Base-by-base conservation (phyloP, 148 eudicot genomes). In the Diospyros lotus region DNA sequence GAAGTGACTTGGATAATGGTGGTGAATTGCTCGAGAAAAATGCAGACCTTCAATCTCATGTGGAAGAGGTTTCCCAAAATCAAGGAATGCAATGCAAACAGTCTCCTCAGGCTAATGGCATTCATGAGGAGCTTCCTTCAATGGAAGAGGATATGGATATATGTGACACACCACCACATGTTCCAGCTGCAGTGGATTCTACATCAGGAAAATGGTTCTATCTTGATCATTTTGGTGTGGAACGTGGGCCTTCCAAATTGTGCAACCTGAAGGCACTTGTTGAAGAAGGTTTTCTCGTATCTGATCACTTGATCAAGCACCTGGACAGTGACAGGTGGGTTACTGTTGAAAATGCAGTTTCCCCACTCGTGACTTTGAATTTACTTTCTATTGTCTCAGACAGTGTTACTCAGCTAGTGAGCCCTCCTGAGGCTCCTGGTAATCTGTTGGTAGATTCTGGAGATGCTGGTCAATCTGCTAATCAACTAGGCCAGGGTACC, bases 121-220 rank as follows among this genome's bases (percentile, higher is more conserved):
- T 73, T 44, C 50, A 51, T 53, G 97, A 92, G 67, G 97, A 90
- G 73, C 62, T 85, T 71, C 87, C 77, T 69, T 94, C 98, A 7
- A 94, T 94, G 98, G 98, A 94, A 78, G 98, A 94, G 84, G 98
- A 94, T 74, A 94, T 94, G 98, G 98, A 94, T 86, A 94, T 94
- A 75, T 87, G 98, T 69, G 87, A 94, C 77, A 94, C 98, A 15
- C 98, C 98, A 5, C 98, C 98, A 50, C 97, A 90, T 81, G 91
- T 82, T 43, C 86, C 98, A 39, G 60, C 70, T 52, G 75, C 82
- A 50, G 71, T 82, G 41, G 89, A 80, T 80, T 73, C 87, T 45
- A 77, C 76, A 76, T 62, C 84, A 4, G 96, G 96, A 43, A 92
- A 90, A 71, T 94, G 98, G 98, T 85, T 79, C 67, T 94, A 94